phyloP scores from a whole-genome alignment of 495 filamentous ascomycete species.

The Aspergillus asperescens region DNA sequence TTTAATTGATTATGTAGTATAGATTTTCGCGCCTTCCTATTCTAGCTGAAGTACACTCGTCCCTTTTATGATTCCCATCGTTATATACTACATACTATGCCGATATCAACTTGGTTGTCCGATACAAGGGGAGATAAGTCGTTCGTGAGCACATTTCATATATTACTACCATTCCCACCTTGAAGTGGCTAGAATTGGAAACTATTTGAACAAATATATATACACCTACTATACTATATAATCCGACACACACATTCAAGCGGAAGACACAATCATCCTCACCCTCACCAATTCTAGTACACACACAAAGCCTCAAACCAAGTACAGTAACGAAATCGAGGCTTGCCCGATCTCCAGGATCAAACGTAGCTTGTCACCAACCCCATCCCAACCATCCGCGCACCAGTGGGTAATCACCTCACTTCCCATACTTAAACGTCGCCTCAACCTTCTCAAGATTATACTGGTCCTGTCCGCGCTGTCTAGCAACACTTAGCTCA shows the following conservation, averaged over 20 bases:
- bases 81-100: too few species aligned
- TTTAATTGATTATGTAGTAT: not conserved
- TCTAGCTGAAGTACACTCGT: too few species aligned
- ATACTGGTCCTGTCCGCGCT: conserved; percentile 23
- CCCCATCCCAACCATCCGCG: too few species aligned
- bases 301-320: not conserved
- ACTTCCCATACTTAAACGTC: conserved; percentile 11
- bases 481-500: conserved; percentile 34
- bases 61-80: too few species aligned
- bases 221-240: too few species aligned
- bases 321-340: not conserved
- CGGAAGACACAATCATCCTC: not conserved
- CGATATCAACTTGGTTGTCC: too few species aligned
- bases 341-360: conserved; percentile 4
- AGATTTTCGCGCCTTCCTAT: not conserved
- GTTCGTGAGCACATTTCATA: not conserved
- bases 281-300: not conserved
- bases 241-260: not conserved
- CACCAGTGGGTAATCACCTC: conserved; percentile 1
- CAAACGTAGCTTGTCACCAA: not conserved
- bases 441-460: conserved; percentile 32
- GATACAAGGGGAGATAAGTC: too few species aligned
- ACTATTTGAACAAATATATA: not conserved
- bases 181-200: too few species aligned
- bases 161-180: not conserved